phyloP scores from a whole-genome alignment of 2,329 filamentous ascomycete species.

The Gnomoniopsis sp. region DNA sequence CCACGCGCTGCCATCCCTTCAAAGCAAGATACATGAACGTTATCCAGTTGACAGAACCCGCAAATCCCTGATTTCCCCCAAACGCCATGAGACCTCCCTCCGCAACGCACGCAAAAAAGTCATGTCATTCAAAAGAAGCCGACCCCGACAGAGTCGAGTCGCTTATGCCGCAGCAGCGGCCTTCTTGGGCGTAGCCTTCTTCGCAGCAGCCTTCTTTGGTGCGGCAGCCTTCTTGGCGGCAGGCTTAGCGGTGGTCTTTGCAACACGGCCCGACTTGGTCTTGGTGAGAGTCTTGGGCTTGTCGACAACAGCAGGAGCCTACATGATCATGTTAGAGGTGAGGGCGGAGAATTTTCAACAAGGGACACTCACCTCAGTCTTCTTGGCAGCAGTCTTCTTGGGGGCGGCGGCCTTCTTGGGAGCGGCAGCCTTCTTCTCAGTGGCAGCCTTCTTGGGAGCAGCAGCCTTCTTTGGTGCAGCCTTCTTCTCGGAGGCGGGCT shows the following conservation, averaged over 20 bases:
- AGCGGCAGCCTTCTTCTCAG: conserved; percentile 29
- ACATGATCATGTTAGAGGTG: conserved; percentile 14
- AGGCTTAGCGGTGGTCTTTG: conserved; percentile 60
- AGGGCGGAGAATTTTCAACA: not conserved
- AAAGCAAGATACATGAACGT: conserved; percentile 20
- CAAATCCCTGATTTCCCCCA: conserved; percentile 28
- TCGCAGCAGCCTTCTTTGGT: conserved; percentile 33
- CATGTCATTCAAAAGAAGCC: conserved; percentile 21
- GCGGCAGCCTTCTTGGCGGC: conserved; percentile 43
- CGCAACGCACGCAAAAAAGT: conserved; percentile 27
- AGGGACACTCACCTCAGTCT: conserved; percentile 30
- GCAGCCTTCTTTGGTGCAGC: conserved; percentile 35
- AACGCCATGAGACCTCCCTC: conserved; percentile 31
- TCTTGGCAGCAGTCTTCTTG: conserved; percentile 46
- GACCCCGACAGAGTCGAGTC: not conserved
- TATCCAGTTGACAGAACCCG: conserved; percentile 22
- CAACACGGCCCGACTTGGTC: conserved; percentile 83
- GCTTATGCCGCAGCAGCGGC: conserved; percentile 14
- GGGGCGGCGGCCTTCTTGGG: conserved; percentile 40
- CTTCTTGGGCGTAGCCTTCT: conserved; percentile 41
- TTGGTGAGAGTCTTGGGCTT: conserved; percentile 69
- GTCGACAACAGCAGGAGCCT: conserved; percentile 66
- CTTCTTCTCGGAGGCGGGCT: conserved; percentile 29
- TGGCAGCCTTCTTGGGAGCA: conserved; percentile 25
- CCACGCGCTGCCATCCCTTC: conserved; percentile 4